phyloP scores from a whole-genome alignment of 2,329 filamentous ascomycete genomes.

The Incumbomyces lentus region DNA sequence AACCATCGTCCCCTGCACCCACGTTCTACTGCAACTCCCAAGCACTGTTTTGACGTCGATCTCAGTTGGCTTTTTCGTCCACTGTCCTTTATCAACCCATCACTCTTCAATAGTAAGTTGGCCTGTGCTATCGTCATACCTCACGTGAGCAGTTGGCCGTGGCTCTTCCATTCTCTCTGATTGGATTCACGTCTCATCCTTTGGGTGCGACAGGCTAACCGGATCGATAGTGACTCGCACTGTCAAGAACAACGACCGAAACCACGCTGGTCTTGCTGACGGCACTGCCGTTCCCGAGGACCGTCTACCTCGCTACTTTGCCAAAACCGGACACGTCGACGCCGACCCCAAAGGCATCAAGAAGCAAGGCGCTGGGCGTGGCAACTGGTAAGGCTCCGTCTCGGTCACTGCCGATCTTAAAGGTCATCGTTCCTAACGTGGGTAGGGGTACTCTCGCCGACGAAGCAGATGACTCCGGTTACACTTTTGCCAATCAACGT shows the following conservation, averaged over 20 bases:
- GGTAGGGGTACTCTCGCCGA: constrained; percentile 71
- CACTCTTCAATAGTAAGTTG: constrained; percentile 15
- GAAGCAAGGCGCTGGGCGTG: constrained; percentile 88
- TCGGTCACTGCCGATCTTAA: neutral
- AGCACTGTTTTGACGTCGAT: neutral
- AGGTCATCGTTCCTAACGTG: neutral
- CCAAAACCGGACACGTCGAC: constrained; percentile 71
- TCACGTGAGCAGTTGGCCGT: neutral
- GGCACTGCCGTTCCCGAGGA: constrained; percentile 60
- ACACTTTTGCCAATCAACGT: constrained; percentile 74
- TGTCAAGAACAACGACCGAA: constrained; percentile 89
- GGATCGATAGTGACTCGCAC: constrained; percentile 75
- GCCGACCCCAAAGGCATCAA: constrained; percentile 86
- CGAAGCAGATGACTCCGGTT: constrained; percentile 73
- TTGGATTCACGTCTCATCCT: too few relatives aligned
- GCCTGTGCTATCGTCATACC: constrained; percentile 3
- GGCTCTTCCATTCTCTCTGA: neutral
- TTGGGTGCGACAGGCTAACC: neutral
- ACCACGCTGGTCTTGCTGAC: constrained; percentile 70
- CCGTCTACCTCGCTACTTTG: constrained; percentile 82
- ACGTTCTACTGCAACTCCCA: neutral
- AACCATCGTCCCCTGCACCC: constrained; percentile 4
- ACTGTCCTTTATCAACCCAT: constrained; percentile 3
- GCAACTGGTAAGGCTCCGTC: constrained; percentile 66
- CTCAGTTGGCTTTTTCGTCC: neutral